Evolutionary conservation across 108 stramenopile species (phyloP).

Genomic region (Pseudonitzschia delicatissima): DNA sequence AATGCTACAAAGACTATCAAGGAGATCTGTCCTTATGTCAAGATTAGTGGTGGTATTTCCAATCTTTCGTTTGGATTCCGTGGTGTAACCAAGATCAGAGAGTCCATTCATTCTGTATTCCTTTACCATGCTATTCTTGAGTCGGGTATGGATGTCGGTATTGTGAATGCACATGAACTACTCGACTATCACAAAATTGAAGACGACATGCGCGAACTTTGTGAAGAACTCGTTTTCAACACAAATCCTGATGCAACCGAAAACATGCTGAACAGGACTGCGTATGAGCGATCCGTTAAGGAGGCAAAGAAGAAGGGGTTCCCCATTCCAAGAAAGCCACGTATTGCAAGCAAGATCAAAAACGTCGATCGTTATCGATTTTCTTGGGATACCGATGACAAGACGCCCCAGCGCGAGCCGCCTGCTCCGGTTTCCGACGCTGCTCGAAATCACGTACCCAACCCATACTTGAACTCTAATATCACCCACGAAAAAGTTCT

Average conservation of each 20-base stretch:
- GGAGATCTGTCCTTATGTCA: constrained; percentile 89
- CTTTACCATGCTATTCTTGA: constrained; percentile 85
- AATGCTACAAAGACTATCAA: constrained; percentile 89
- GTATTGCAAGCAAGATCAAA: constrained; percentile 46
- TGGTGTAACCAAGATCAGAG: constrained; percentile 89
- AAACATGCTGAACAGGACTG: constrained; percentile 79
- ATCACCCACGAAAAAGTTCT: constrained; percentile 74
- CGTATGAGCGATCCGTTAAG: constrained; percentile 68
- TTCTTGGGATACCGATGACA: constrained; percentile 35
- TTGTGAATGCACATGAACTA: constrained; percentile 95
- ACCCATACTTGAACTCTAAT: constrained; percentile 74
- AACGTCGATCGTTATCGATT: constrained; percentile 40
- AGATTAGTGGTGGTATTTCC: constrained; percentile 95
- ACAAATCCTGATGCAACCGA: constrained; percentile 87
- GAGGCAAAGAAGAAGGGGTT: constrained; percentile 80
- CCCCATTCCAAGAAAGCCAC: constrained; percentile 64
- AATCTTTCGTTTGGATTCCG: constrained; percentile 97
- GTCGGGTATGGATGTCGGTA: constrained; percentile 98
- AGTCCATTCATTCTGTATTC: constrained; percentile 96
- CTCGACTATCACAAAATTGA: constrained; percentile 78
- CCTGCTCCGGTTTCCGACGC: constrained; percentile 83
- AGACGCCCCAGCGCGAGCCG: constrained; percentile 64
- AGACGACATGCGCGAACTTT: constrained; percentile 60
- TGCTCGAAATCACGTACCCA: constrained; percentile 81
- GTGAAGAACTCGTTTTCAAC: constrained; percentile 87